Evolutionary conservation across 331 rosid species (phyloP), one percentile per base, ranked within the genome.

Genomic region (Malus hybrid): DNA sequence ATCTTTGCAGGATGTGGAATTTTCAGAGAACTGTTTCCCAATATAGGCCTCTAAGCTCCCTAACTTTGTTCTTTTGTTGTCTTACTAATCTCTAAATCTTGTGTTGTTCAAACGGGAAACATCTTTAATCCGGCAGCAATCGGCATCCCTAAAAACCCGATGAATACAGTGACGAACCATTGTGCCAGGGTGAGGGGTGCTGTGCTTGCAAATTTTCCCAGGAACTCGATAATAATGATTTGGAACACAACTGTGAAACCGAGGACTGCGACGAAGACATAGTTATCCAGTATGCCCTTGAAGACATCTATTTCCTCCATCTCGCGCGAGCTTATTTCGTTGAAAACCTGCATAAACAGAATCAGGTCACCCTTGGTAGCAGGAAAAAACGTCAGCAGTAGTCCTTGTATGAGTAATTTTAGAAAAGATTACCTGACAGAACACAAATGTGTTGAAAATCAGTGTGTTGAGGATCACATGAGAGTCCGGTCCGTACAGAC

Each of bases 201-300:
- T 29, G 99, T 95, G 86, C 86, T 95, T 60, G 99, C 97, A 71
- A 95, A 95, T 69, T 85, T 92, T 79, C 99, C 99, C 77, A 95
- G 77, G 82, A 83, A 90, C 86, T 92, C 93, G 9, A 95, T 70
- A 76, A 95, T 92, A 50, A 95, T 73, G 89, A 92, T 83, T 83
- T 95, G 99, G 78, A 89, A 95, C 71, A 92, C 2, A 33, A 85
- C 64, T 34, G 97, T 95, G 82, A 83, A 56, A 59, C 87, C 15
- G 76, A 95, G 76, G 10, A 95, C 97, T 18, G 44, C 80, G 60
- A 87, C 91, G 62, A 95, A 95, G 15, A 95, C 99, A 70, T 92
- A 65, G 55, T 89, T 95, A 62, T 88, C 80, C 67, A 90, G 76
- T 67, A 95, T 90, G 69, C 97, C 99, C 83, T 79, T 89, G 61